phyloP scores from a whole-genome alignment of 768 basidiomycete species.

The Hygrophoropsis aurantiaca region DNA sequence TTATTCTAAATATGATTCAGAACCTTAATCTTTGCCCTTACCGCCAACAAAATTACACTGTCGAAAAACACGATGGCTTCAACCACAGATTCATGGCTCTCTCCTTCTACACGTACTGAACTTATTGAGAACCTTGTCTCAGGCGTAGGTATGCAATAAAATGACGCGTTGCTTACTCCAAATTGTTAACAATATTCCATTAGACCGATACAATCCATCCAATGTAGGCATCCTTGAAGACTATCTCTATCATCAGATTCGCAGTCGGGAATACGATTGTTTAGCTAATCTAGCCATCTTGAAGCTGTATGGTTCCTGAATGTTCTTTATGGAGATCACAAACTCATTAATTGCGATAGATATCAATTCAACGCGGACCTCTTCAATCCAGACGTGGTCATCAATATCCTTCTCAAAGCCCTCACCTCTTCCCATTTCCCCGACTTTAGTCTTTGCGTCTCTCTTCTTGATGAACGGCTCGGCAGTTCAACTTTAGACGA shows the following conservation, averaged over 20 bases:
- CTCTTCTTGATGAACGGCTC: constrained; percentile 80
- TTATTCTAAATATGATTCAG: no score
- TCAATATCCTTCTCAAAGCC: constrained; percentile 93
- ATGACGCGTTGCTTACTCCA: no score
- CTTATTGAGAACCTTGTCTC: constrained; percentile 90
- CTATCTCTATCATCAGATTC: constrained; percentile 93
- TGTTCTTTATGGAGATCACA: background rate
- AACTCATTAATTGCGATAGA: constrained; percentile 35
- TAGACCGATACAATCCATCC: constrained; percentile 96
- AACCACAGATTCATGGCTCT: constrained; percentile 62
- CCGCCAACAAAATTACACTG: constrained; percentile 2
- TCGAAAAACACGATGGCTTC: constrained; percentile 20
- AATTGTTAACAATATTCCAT: background rate
- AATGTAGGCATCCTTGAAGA: constrained; percentile 94
- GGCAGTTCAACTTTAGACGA: constrained; percentile 62
- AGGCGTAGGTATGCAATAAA: constrained; percentile 68
- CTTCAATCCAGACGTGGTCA: constrained; percentile 88
- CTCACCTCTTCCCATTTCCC: constrained; percentile 82
- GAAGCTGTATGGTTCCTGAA: constrained; percentile 63
- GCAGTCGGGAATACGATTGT: constrained; percentile 89
- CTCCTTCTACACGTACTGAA: constrained; percentile 77
- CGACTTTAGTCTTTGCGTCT: constrained; percentile 93
- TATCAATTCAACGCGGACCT: constrained; percentile 97
- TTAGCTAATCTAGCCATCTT: constrained; percentile 93
- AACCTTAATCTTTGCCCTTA: constrained; percentile 1